Percentiles rank a stretch among this genome's conserved stretches.
phyloP scores from a whole-genome alignment of 441 rosid genomes.

The Euphorbia celastroides region DNA sequence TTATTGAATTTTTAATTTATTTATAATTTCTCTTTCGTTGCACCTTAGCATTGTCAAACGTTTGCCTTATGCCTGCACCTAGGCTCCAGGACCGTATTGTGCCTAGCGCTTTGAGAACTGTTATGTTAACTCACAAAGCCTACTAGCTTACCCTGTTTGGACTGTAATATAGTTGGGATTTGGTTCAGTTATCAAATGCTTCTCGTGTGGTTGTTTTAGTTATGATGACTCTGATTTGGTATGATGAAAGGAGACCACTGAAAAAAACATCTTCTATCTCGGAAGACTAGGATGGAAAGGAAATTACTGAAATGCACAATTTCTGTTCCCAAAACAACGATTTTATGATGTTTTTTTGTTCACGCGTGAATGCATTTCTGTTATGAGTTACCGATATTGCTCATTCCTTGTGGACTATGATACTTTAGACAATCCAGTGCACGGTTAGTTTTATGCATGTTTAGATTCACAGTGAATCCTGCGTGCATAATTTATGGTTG shows the following conservation, averaged over 20 bases:
- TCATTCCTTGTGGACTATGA: conserved; percentile 1
- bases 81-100: no score
- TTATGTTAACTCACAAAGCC: not conserved
- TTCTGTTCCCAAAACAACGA: not conserved
- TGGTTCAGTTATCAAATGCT: not conserved
- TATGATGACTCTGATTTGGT: not conserved
- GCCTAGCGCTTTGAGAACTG: no score
- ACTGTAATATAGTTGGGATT: not conserved
- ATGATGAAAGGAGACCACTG: not conserved
- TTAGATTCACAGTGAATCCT: no score
- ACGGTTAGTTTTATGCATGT: no score
- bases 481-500: no score
- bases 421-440: no score
- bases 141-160: not conserved
- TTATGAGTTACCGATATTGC: not conserved
- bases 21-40: no score
- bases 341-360: not conserved
- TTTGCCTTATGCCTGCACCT: no score
- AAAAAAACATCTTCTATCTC: not conserved
- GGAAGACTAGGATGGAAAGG: not conserved
- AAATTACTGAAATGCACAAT: not conserved
- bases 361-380: not conserved
- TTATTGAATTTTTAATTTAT: no score
- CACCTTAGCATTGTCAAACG: no score
- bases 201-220: not conserved